A percentile compares a stretch with the other conserved stretches of the same genome.
Conservation (phyloP, 2,329 filamentous ascomycete genomes). For the Bipolaris cookei region DNA sequence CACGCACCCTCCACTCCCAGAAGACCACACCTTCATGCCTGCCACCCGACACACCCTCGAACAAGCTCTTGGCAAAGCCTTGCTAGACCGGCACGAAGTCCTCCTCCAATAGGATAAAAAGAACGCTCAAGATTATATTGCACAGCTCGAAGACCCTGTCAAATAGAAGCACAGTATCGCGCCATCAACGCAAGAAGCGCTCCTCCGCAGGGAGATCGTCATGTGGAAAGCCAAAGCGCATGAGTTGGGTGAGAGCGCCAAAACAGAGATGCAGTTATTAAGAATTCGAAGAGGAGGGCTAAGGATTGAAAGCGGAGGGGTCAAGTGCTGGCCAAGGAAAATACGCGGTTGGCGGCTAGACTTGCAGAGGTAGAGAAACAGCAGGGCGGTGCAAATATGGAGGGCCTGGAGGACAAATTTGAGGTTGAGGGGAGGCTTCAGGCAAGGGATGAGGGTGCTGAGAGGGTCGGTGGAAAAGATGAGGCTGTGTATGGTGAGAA, state of each 20-base stretch:
- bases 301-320: neutral
- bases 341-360: neutral
- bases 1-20: neutral
- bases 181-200: neutral
- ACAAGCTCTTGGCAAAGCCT: conserved; percentile 5
- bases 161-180: neutral
- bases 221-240: conserved; percentile 4
- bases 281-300: neutral
- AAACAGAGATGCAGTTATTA: conserved; percentile 4
- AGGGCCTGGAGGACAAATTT: neutral
- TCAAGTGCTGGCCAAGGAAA: neutral
- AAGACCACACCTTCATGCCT: conserved; percentile 1
- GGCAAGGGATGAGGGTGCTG: neutral
- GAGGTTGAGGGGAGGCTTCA: neutral
- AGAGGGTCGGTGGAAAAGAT: neutral
- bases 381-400: neutral
- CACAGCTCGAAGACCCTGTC: conserved; percentile 5
- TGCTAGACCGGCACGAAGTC: neutral
- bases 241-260: neutral
- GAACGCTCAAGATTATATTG: conserved; percentile 5
- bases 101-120: conserved; percentile 1
- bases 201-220: neutral
- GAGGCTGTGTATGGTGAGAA: too few relatives aligned
- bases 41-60: conserved; percentile 5
- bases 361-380: neutral